phyloP scores from a whole-genome alignment of 768 basidiomycete genomes.

The Phallus indusiatus region DNA sequence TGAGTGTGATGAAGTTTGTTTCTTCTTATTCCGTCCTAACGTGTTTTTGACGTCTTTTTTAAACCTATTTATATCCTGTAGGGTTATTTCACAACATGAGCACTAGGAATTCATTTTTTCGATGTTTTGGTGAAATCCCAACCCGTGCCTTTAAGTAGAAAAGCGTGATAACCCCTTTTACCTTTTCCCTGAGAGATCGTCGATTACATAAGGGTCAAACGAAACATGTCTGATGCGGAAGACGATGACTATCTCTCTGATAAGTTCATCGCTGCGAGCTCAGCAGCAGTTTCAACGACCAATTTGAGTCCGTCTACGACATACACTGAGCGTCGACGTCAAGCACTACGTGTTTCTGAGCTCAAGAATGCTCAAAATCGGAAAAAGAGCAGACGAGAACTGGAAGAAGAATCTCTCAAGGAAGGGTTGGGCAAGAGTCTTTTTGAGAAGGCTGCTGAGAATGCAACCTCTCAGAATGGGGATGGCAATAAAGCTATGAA shows the following conservation, averaged over 20 bases:
- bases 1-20: not conserved
- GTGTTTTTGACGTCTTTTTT: not conserved
- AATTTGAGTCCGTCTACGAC: constrained; percentile 37
- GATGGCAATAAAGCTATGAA: constrained; percentile 67
- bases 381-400: constrained; percentile 54
- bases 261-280: constrained; percentile 52
- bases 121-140: no score
- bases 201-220: no score
- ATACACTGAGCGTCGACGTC: constrained; percentile 62
- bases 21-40: not conserved
- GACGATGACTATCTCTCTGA: constrained; percentile 78
- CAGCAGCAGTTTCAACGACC: constrained; percentile 25
- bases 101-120: not conserved
- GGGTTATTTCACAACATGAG: not conserved
- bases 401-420: constrained; percentile 64
- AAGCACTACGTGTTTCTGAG: constrained; percentile 46
- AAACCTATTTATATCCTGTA: not conserved
- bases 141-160: no score
- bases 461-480: constrained; percentile 36
- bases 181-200: no score
- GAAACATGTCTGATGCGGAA: constrained; percentile 58
- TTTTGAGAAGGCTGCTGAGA: constrained; percentile 67
- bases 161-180: no score
- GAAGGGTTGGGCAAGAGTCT: constrained; percentile 74
- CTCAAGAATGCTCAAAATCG: constrained; percentile 61